Base-by-base conservation (phyloP, 345 rosid genomes). In the Excoecaria cochinchinensis region DNA sequence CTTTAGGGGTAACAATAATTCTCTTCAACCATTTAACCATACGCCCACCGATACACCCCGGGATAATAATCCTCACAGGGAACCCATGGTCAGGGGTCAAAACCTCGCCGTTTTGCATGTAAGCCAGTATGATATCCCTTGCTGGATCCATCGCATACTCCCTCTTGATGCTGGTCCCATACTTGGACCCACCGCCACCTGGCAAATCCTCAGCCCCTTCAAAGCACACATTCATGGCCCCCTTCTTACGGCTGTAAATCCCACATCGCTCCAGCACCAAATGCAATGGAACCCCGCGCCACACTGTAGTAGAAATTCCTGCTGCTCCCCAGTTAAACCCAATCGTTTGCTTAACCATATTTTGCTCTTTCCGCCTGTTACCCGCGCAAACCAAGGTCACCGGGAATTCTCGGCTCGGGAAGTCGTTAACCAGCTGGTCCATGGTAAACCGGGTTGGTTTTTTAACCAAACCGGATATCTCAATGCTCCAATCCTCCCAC, bases 281-380 rank as follows among this genome's bases (percentile, higher is more conserved):
- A 6, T 83, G 82, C 4, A 95, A 78, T 1, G 86, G 89, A 19
- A 95, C 89, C 0, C 99, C 99, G 31, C 83, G 87, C 99, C 99
- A 95, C 68, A 92, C 87, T 6, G 97, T 85, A 38, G 91, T 95
- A 2, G 99, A 95, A 2, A 92, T 48, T 53, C 89, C 99, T 0
- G 91, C 92, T 0, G 95, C 80, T 11, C 97, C 99, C 99, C 99
- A 95, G 85, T 95, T 95, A 74, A 95, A 95, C 8, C 99, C 97
- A 12, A 92, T 85, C 6, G 91, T 92, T 69, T 95, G 82, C 64
- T 90, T 92, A 21, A 85, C 87, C 97, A 91, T 91, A 86, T 95
- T 95, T 70, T 95, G 99, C 73, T 95, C 99, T 76, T 90, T 92
- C 11, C 99, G 88, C 50, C 99, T 81, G 78, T 95, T 95, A 0